Conservation (phyloP, 257 asterid genomes). For the Parsonsia alboflavescens region DNA sequence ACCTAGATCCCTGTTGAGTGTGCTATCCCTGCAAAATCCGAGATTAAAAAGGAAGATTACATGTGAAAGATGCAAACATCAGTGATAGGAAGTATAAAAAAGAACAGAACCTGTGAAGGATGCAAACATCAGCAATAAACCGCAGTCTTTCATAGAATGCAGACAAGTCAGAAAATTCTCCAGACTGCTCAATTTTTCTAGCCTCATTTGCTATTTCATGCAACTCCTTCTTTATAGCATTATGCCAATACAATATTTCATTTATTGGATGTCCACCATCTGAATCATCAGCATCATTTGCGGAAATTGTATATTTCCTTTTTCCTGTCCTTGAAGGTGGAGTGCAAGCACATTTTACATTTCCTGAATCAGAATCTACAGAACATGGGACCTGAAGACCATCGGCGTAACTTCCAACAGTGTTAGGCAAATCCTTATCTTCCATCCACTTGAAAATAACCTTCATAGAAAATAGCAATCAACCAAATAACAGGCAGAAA, state of each 20-base stretch:
- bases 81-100: too few species aligned
- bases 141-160: slow-evolving; percentile 36
- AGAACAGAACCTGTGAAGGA: slow-evolving; percentile 39
- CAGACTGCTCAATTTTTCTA: slow-evolving; percentile 32
- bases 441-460: slow-evolving; percentile 44
- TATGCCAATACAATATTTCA: slow-evolving; percentile 46
- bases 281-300: slow-evolving; percentile 21
- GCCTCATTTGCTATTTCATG: slow-evolving; percentile 35
- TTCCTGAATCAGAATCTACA: slow-evolving; percentile 15
- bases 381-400: slow-evolving; percentile 15
- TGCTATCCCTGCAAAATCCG: not conserved
- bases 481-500: slow-evolving; percentile 9
- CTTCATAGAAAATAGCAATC: slow-evolving; percentile 23
- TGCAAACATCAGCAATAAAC: slow-evolving; percentile 45
- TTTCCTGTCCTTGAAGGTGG: slow-evolving; percentile 27
- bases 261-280: slow-evolving; percentile 29
- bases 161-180: slow-evolving; percentile 38
- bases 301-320: slow-evolving; percentile 24
- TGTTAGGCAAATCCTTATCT: slow-evolving; percentile 12
- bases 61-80: too few species aligned
- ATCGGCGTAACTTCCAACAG: slow-evolving; percentile 15
- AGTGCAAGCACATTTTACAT: slow-evolving; percentile 21
- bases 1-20: not conserved
- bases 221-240: slow-evolving; percentile 36
- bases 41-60: not conserved